Base-by-base conservation (phyloP, 495 filamentous ascomycete genomes). In the Talaromyces nanjingensis region DNA sequence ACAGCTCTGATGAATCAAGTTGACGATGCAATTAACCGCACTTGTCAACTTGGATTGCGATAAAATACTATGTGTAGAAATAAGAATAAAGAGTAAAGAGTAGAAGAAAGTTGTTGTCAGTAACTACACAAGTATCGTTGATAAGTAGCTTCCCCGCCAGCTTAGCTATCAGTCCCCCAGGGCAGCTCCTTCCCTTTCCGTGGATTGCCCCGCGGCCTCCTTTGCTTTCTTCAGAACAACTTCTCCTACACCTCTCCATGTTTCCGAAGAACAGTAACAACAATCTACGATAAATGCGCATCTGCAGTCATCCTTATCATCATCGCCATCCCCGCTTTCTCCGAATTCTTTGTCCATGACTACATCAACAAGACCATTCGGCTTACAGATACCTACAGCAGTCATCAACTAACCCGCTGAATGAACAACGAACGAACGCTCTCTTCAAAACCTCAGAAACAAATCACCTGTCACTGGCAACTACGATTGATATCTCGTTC, bases 111-210 rank as follows among this genome's bases (percentile, higher is more conserved):
- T 18, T 49, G 18, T n/a, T 47, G 16, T 27, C 27, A 45, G 42
- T 31, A 12, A 37, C 33, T n/a, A 24, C 22, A 24, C 22, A 24
- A 1, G 22, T 24, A 18, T 49, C n/a, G n/a, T 49, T 27, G 18
- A 18, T 20, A 49, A 49, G n/a, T 5, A 55, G 24, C 25, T 55
- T 55, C 52, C 52, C 52, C 52, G 52, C 52, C 52, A 29, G n/a
- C 45, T 22, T 49, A 49, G 45, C 12, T 25, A 53, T 25, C 49
- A 6, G 29, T 31, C 6, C 29, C 3, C 1, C 29, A 57, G 54
- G n/a, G 14, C n/a, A 37, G 56, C 56, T 59, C 29, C 56, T 59
- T 59, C 56, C 56, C 37, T 42, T 42, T 42, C 37, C 37, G 37
- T 42, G 37, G 31, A 37, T 22, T 37, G 56, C 56, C 56, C 56